Base-by-base conservation (phyloP, 148 eudicot species). In the Dysphania ambrosioides region DNA sequence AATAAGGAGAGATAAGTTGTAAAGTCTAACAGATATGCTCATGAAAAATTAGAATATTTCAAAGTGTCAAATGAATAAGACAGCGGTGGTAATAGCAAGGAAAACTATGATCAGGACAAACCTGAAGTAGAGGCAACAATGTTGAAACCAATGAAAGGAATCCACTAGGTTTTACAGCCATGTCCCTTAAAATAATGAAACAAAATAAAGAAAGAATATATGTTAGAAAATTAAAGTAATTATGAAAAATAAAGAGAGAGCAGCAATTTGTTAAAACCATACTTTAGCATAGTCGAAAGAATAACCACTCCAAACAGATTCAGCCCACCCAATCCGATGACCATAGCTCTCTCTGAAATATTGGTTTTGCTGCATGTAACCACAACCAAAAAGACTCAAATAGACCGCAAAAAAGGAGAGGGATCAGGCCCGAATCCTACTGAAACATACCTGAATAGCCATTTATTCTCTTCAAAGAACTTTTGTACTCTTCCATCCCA, bases 41-140 rank as follows among this genome's bases (percentile, higher is more conserved):
- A 29, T 60, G 35, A 12, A 60, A 60, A 27, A 60, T 12, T 27
- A 29, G 12, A 11, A 27, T 60, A 15, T 60, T 60, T 19, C 21
- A 8, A 24, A 10, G 29, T 5, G 31, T 60, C 34, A 60, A 29
- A 29, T 27, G 15, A 62, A 30, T 16, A 31, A 62, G 47, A 65
- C 18, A 1, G 15, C 47, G 18, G 11, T 47, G 8, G 8, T 34
- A n/a, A n/a, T 34, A 64, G 42, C 41, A 64, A 35, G 11, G 21
- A 64, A 4, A 32, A 34, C 24, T 19, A 47, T 27, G 58, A 72
- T 59, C 75, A 72, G 72, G 49, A 42, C 87, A 76, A 72, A 92
- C 99, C 99, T 95, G 96, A 84, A 95, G 97, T 68, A 88, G 68
- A 60, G 99, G 99, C 73, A 88, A 87, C 79, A 95, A 83, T 38